Evolutionary conservation across 2,329 filamentous ascomycete species (phyloP).

Genomic region (Fusarium sp.): DNA sequence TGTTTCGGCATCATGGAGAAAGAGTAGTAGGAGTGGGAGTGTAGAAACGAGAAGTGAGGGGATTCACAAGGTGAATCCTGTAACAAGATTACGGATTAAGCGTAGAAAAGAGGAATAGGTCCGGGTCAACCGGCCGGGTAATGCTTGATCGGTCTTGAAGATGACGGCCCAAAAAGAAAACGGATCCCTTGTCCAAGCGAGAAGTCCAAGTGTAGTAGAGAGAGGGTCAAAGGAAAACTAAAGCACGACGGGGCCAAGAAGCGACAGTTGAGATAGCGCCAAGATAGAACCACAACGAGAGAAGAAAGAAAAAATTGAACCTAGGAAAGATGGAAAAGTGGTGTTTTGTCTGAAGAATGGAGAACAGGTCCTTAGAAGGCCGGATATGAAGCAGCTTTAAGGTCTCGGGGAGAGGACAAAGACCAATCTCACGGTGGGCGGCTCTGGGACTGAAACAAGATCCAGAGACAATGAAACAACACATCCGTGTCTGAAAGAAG

Average conservation of each 20-base stretch:
- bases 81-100: constrained; percentile 42
- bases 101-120: constrained; percentile 33
- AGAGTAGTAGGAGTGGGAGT: constrained; percentile 5
- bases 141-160: constrained; percentile 29
- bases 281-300: constrained; percentile 42
- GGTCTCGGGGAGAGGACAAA: constrained; percentile 34
- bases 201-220: constrained; percentile 20
- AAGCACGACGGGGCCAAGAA: constrained; percentile 33
- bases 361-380: constrained; percentile 34
- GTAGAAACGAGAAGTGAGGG: constrained; percentile 18
- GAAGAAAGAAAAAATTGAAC: constrained; percentile 28
- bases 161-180: constrained; percentile 30
- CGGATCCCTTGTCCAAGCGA: constrained; percentile 29
- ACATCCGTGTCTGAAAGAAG: constrained; percentile 58
- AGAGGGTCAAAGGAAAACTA: constrained; percentile 24
- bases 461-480: constrained; percentile 58
- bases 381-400: constrained; percentile 47
- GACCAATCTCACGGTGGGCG: constrained; percentile 43
- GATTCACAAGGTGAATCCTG: constrained; percentile 21
- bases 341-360: constrained; percentile 38
- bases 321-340: constrained; percentile 12
- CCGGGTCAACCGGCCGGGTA: constrained; percentile 41
- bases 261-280: constrained; percentile 37
- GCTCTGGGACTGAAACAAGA: constrained; percentile 44
- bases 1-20: constrained; percentile 55